Conservation (phyloP, 2,329 filamentous ascomycete species). For the Nothopassalora personata region DNA sequence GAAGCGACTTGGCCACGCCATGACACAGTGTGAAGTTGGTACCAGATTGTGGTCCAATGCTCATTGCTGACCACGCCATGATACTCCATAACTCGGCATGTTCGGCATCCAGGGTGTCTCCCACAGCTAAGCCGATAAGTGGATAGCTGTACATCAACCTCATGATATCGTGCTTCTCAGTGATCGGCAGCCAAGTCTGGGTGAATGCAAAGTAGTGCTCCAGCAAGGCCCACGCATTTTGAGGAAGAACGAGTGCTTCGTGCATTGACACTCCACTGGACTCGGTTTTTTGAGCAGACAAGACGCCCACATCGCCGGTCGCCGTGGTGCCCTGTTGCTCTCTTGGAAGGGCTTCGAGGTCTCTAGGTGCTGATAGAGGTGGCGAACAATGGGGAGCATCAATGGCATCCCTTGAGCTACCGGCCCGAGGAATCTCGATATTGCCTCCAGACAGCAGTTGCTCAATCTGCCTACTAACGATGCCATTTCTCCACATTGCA, state of each 20-base stretch:
- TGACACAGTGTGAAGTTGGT: constrained; percentile 6
- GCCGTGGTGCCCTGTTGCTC: neutral
- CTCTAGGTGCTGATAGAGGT: constrained; percentile 17
- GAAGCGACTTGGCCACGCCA: constrained; percentile 16
- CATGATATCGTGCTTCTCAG: constrained; percentile 61
- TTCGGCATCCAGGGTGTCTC: constrained; percentile 30
- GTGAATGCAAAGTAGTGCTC: constrained; percentile 72
- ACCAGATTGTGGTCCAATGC: constrained; percentile 12
- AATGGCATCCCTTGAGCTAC: neutral
- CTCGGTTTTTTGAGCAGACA: neutral
- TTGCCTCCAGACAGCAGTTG: constrained; percentile 49
- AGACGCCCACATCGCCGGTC: neutral
- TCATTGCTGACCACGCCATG: constrained; percentile 38
- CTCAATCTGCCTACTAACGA: constrained; percentile 59
- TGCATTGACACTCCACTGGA: constrained; percentile 8
- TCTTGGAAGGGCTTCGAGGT: constrained; percentile 2
- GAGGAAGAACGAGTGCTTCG: constrained; percentile 38
- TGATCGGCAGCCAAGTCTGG: constrained; percentile 70
- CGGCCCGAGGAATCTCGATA: constrained; percentile 19
- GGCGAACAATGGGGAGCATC: constrained; percentile 15
- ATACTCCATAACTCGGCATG: constrained; percentile 45
- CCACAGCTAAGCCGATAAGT: constrained; percentile 35
- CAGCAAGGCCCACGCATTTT: constrained; percentile 56
- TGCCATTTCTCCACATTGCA: constrained; percentile 57
- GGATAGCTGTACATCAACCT: constrained; percentile 54